Conservation (phyloP, 2,329 filamentous ascomycete species). For the Capronia epimyces region DNA sequence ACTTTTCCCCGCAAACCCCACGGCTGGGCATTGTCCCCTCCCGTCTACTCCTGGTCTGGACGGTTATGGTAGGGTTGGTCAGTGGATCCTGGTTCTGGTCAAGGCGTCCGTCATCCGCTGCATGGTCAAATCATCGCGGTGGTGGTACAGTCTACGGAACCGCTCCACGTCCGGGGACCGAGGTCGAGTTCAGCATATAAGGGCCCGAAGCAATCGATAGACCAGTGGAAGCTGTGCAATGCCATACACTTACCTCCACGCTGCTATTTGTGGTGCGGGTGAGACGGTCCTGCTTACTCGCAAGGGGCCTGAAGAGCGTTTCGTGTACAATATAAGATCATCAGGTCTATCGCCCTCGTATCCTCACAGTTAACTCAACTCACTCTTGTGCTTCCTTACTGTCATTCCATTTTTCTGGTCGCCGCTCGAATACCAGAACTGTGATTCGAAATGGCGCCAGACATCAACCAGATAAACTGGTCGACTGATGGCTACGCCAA, state of each 20-base stretch:
- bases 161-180: neutral
- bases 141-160: neutral
- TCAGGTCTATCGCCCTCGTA: neutral
- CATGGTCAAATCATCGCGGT: neutral
- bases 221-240: neutral
- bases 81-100: neutral
- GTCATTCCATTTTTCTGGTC: neutral
- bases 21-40: neutral
- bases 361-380: neutral
- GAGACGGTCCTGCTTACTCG: neutral
- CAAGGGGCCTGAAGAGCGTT: too few species aligned
- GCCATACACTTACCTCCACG: neutral
- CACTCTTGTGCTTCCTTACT: neutral
- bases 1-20: slow-evolving; percentile 3
- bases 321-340: too few species aligned
- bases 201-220: neutral
- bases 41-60: too few species aligned
- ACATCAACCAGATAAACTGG: slow-evolving; percentile 26
- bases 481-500: slow-evolving; percentile 34
- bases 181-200: neutral
- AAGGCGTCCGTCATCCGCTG: neutral
- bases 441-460: slow-evolving; percentile 23
- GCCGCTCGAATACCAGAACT: neutral
- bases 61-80: neutral
- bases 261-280: neutral